Evolutionary conservation across 441 rosid species (phyloP).

Genomic region (Viola pubescens): DNA sequence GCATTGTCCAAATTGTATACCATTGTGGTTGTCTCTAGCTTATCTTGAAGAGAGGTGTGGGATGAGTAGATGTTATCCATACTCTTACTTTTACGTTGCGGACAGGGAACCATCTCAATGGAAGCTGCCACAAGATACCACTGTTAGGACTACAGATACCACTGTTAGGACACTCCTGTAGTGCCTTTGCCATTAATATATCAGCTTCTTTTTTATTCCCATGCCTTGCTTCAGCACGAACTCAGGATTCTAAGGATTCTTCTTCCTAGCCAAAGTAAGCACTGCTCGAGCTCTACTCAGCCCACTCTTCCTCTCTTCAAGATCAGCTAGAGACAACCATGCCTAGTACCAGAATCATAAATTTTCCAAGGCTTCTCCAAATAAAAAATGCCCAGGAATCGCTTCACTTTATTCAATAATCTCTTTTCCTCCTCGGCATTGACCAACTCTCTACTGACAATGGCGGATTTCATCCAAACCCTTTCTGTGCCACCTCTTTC

Average conservation of each 20-base stretch:
- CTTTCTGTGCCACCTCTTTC: constrained; percentile 97
- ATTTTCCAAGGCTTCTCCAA: constrained; percentile 63
- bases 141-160: constrained; percentile 87
- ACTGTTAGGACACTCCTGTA: constrained; percentile 89
- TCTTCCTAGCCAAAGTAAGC: constrained; percentile 76
- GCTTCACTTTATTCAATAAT: constrained; percentile 74
- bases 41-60: constrained; percentile 80
- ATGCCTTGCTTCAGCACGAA: constrained; percentile 66
- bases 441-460: constrained; percentile 87
- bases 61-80: too few relatives aligned
- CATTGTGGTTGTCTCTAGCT: constrained; percentile 80
- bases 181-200: constrained; percentile 83
- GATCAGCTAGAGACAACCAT: constrained; percentile 79
- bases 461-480: constrained; percentile 98
- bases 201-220: constrained; percentile 83
- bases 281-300: constrained; percentile 76
- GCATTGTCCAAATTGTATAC: constrained; percentile 58
- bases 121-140: constrained; percentile 88
- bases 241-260: constrained; percentile 62
- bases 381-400: too few relatives aligned
- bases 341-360: constrained; percentile 57
- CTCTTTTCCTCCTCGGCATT: constrained; percentile 68
- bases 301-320: constrained; percentile 77
- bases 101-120: constrained; percentile 81
- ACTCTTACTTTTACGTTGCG: constrained; percentile 69